These are phyloP conservation scores for Pisolithus thermaeus DNA, from an alignment of 1,284 basidiomycete species.

Conservation along the genomic window DNA sequence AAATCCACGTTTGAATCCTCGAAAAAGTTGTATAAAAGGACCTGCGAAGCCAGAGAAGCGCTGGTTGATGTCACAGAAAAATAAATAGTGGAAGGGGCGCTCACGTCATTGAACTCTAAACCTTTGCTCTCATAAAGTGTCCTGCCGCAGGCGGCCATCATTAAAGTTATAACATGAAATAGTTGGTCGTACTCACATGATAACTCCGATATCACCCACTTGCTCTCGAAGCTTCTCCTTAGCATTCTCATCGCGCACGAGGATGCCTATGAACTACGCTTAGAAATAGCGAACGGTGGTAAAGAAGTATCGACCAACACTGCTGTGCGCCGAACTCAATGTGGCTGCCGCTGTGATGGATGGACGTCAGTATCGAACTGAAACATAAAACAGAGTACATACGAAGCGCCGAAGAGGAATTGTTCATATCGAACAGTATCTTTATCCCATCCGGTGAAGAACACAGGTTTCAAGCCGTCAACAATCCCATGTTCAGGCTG, in stretches of 20 bases:
- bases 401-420: slow-evolving; percentile 50
- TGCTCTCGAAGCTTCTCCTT: slow-evolving; percentile 42
- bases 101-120: slow-evolving; percentile 66
- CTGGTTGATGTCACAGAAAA: not conserved
- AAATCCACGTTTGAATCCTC: slow-evolving; percentile 49
- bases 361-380: slow-evolving; percentile 1
- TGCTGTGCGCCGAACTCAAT: slow-evolving; percentile 67
- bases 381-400: slow-evolving; percentile 7
- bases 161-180: not conserved
- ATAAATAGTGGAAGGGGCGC: slow-evolving; percentile 7
- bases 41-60: slow-evolving; percentile 32
- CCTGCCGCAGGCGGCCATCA: slow-evolving; percentile 29
- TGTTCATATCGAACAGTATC: slow-evolving; percentile 50
- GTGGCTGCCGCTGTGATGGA: slow-evolving; percentile 34
- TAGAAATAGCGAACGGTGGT: not conserved
- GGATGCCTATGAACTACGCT: slow-evolving; percentile 42
- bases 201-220: slow-evolving; percentile 55
- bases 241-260: slow-evolving; percentile 59
- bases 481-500: slow-evolving; percentile 53
- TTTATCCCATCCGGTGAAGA: slow-evolving; percentile 51
- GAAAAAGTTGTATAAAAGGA: slow-evolving; percentile 68
- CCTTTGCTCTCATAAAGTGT: slow-evolving; percentile 73
- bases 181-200: slow-evolving; percentile 41
- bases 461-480: slow-evolving; percentile 55
- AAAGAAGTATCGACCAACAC: slow-evolving; percentile 36